Evolutionary conservation across 2,329 filamentous ascomycete species (phyloP), one percentile per base, ranked within the genome.

Genomic region (Ustulina deusta): DNA sequence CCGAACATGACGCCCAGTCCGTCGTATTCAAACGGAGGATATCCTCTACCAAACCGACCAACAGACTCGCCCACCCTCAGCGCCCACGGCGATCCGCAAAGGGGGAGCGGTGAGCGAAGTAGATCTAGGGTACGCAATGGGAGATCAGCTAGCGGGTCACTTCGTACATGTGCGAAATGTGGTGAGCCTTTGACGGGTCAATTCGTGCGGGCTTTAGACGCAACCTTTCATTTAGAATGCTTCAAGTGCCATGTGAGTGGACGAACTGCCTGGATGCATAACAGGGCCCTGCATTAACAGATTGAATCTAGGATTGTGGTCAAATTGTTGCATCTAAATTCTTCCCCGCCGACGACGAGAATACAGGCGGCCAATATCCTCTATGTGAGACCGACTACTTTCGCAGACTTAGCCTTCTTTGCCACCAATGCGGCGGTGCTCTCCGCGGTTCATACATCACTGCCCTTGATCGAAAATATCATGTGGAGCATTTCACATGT

Each of bases 371-470:
- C 22, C 96, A 97, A 79, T 98, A 97, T 78, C 96, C 96, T 9
- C 88, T 99, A 3, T 99, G 96, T 84, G 96, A 99, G 82, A 98
- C 91, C 27, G 96, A 99, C 81, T 99, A 99, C 80, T 99, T 99
- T 81, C 89, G 94, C 74, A 89, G 96, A 67, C 88, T 99, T 20
- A 94, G 95, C 70, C 86, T 99, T 51, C 86, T 99, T 49, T 99
- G 96, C 80, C 92, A 92, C 79, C 91, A 96, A 70, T 99, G 96
- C 79, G 93, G 94, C 72, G 93, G 94, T 66, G 96, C 96, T 55
- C 87, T 99, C 22, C 91, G 96, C 69, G 96, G 96, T 54, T 98
- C 96, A 4, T 99, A 99, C 81, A 99, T 99, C 77, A 99, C 96
- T 17, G 96, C 96, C 3, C 87, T 99, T 61, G 96, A 99, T 74